Conservation (phyloP, 2,329 filamentous ascomycete species). For the Cyphellophora attinorum region DNA sequence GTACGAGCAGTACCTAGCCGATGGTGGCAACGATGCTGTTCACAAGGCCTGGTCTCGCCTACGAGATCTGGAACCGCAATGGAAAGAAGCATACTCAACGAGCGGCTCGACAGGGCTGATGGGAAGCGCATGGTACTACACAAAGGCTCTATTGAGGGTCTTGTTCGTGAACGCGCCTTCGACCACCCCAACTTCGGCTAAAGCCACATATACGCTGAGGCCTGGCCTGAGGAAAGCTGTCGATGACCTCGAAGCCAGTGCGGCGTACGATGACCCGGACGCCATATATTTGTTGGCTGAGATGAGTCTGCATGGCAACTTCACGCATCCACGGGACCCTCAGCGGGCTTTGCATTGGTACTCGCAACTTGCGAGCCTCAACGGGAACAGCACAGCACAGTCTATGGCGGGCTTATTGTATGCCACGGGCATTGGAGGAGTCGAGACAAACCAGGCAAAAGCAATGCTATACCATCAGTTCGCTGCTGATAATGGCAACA, state of each 20-base stretch:
- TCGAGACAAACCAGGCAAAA: slow-evolving; percentile 79
- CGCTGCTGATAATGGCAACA: slow-evolving; percentile 74
- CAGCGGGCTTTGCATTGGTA: slow-evolving; percentile 72
- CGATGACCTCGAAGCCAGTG: slow-evolving; percentile 48
- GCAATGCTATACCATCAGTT: slow-evolving; percentile 91
- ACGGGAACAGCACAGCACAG: slow-evolving; percentile 86
- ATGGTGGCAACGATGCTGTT: slow-evolving; percentile 16
- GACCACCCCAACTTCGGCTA: slow-evolving; percentile 34
- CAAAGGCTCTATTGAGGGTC: slow-evolving; percentile 51
- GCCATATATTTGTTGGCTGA: slow-evolving; percentile 84
- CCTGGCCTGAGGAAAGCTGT: slow-evolving; percentile 49
- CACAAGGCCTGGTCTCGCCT: slow-evolving; percentile 17
- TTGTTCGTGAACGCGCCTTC: slow-evolving; percentile 51
- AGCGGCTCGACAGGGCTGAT: slow-evolving; percentile 48
- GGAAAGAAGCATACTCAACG: slow-evolving; percentile 14
- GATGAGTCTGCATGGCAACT: slow-evolving; percentile 96
- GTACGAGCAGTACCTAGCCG: slow-evolving; percentile 10
- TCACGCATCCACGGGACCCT: slow-evolving; percentile 75
- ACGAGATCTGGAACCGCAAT: slow-evolving; percentile 15
- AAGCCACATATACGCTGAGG: slow-evolving; percentile 31
- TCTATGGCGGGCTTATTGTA: slow-evolving; percentile 96
- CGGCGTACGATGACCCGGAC: slow-evolving; percentile 52
- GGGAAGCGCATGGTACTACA: slow-evolving; percentile 50
- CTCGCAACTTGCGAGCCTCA: slow-evolving; percentile 60
- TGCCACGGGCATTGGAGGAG: slow-evolving; percentile 79